phyloP scores from a whole-genome alignment of 108 stramenopile genomes.

The Skeletonema marinoi region DNA sequence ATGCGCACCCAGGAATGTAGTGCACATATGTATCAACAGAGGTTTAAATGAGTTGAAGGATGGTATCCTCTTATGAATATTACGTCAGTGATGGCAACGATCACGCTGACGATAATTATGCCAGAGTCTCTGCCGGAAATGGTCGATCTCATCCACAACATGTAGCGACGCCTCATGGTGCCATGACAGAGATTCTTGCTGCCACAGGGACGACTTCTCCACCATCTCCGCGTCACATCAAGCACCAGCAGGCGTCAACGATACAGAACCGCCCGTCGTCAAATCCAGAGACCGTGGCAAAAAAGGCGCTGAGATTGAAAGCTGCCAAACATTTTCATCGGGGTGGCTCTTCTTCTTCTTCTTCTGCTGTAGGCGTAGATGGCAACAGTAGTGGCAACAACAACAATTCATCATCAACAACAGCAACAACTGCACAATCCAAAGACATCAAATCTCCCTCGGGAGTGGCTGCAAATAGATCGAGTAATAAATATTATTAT shows the following conservation, averaged over 20 bases:
- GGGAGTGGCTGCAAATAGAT: background rate
- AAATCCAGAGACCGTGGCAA: background rate
- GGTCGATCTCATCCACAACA: slow-evolving; percentile 3
- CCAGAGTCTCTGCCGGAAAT: background rate
- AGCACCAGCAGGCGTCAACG: background rate
- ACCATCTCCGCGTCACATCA: background rate
- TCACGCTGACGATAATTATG: background rate
- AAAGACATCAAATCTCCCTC: background rate
- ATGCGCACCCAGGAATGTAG: too few species aligned
- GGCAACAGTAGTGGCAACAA: background rate
- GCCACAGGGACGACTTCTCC: slow-evolving; percentile 18
- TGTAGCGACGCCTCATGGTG: slow-evolving; percentile 19
- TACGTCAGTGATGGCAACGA: slow-evolving; percentile 15
- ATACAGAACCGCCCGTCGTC: background rate
- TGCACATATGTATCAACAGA: too few species aligned
- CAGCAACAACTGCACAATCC: too few species aligned
- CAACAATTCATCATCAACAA: background rate
- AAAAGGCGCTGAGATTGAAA: slow-evolving; percentile 12
- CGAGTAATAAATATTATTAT: background rate
- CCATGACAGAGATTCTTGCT: slow-evolving; percentile 37
- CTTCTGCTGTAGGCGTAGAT: background rate
- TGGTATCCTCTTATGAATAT: background rate
- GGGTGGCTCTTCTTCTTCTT: background rate
- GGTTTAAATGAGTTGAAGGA: background rate
- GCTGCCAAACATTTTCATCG: slow-evolving; percentile 24